Evolutionary conservation across 1,139 yeast species (phyloP).

Genomic region (Candida albicans): DNA sequence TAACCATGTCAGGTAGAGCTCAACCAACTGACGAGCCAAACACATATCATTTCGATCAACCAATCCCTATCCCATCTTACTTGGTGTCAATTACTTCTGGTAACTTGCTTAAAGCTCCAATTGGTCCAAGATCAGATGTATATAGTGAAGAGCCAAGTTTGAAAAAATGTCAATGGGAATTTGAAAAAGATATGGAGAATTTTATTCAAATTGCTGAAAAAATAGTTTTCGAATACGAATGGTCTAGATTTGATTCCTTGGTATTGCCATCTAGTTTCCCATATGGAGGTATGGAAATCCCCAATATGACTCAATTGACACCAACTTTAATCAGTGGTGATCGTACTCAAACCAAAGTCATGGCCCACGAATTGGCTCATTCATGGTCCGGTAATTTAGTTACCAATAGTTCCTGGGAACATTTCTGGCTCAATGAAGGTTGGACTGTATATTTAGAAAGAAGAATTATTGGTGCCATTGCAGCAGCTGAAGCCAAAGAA

Average conservation of each 20-base stretch:
- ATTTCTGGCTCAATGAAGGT: constrained; percentile 42
- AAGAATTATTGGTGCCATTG: constrained; percentile 34
- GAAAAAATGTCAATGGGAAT: constrained; percentile 35
- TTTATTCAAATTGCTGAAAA: constrained; percentile 35
- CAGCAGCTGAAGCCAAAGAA: constrained; percentile 24
- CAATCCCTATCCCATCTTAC: constrained; percentile 39
- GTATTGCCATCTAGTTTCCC: constrained; percentile 38
- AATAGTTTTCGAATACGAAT: constrained; percentile 35
- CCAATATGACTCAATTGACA: constrained; percentile 38
- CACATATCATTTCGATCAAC: constrained; percentile 29
- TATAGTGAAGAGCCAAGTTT: constrained; percentile 30
- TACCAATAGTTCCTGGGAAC: constrained; percentile 39
- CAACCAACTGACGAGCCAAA: constrained; percentile 9
- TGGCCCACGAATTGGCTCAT: constrained; percentile 43
- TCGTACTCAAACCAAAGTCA: constrained; percentile 35
- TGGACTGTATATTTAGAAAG: constrained; percentile 42
- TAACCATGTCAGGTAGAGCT: constrained; percentile 41
- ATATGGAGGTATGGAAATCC: constrained; percentile 44
- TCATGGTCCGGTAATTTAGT: constrained; percentile 42
- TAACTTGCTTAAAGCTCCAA: constrained; percentile 27
- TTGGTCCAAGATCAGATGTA: constrained; percentile 38
- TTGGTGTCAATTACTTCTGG: constrained; percentile 39
- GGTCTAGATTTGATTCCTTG: constrained; percentile 34
- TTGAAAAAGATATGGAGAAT: constrained; percentile 37
- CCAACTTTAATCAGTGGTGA: constrained; percentile 38